Evolutionary conservation across 2,329 filamentous ascomycete species (phyloP).

Genomic region (Ceratocystis cubensis): DNA sequence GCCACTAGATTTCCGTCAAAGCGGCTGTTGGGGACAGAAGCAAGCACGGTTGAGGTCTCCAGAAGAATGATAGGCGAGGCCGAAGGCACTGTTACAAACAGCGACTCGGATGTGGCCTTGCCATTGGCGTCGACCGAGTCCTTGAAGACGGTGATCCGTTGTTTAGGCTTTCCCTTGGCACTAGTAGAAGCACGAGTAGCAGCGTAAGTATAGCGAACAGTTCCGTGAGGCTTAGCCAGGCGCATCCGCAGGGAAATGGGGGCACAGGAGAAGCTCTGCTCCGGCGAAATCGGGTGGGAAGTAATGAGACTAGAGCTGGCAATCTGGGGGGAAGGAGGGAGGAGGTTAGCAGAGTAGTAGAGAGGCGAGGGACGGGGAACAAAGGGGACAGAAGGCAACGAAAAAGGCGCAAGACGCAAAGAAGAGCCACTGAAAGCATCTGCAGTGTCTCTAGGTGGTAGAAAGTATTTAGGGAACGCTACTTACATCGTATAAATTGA

Average conservation of each 20-base stretch:
- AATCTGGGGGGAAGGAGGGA: constrained; percentile 32
- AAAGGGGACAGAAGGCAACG: no score
- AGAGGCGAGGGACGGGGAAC: no score
- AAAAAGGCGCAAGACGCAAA: neutral
- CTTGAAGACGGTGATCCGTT: constrained; percentile 47
- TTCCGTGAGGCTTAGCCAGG: constrained; percentile 35
- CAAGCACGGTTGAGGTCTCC: constrained; percentile 19
- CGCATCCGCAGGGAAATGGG: constrained; percentile 46
- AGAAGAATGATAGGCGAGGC: constrained; percentile 27
- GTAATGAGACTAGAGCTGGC: constrained; percentile 49
- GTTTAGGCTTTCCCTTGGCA: constrained; percentile 24
- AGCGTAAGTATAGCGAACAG: constrained; percentile 49
- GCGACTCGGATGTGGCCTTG: constrained; percentile 40
- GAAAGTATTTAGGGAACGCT: neutral
- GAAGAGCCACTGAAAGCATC: neutral
- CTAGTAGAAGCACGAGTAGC: constrained; percentile 37
- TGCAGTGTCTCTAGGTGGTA: no score
- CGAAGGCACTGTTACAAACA: constrained; percentile 33
- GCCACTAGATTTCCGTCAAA: constrained; percentile 34
- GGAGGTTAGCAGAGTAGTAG: constrained; percentile 22
- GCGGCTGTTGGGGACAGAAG: constrained; percentile 9
- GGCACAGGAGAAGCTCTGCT: constrained; percentile 50
- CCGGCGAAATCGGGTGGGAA: constrained; percentile 54
- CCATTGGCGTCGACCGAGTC: constrained; percentile 41
- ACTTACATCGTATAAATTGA: constrained; percentile 54